Evolutionary conservation across 768 basidiomycete genomes (phyloP).

Genomic region (Amanita rubescens): DNA sequence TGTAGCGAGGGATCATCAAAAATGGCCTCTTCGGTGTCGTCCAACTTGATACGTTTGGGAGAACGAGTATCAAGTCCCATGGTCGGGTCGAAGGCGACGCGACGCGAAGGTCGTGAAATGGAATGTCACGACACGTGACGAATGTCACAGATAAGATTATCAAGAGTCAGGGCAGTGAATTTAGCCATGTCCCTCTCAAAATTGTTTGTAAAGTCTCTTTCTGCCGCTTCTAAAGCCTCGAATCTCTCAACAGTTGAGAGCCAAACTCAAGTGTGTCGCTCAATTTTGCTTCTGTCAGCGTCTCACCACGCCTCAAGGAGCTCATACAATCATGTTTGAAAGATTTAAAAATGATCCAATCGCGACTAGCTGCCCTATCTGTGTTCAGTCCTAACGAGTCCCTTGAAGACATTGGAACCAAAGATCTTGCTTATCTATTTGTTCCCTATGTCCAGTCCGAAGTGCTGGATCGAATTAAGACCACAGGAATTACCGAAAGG

Average conservation of each 20-base stretch:
- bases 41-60: conserved; percentile 13
- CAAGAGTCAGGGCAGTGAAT: too few relatives aligned
- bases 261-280: conserved; percentile 30
- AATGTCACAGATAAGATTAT: not conserved
- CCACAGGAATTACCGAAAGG: conserved; percentile 51
- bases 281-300: not conserved
- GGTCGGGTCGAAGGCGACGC: not conserved
- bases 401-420: conserved; percentile 74
- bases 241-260: conserved; percentile 35
- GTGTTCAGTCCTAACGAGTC: conserved; percentile 82
- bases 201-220: conserved; percentile 30
- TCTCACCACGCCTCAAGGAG: conserved; percentile 32
- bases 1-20: conserved; percentile 20
- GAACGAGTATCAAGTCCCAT: not conserved
- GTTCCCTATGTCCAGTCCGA: conserved; percentile 66
- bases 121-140: not conserved
- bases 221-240: conserved; percentile 29
- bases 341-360: conserved; percentile 47
- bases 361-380: conserved; percentile 50
- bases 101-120: not conserved
- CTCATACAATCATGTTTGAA: conserved; percentile 46
- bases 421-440: conserved; percentile 67
- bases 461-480: conserved; percentile 50
- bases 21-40: conserved; percentile 3
- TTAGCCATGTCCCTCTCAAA: conserved; percentile 26